Evolutionary conservation across 2,329 filamentous ascomycete genomes (phyloP).

Genomic region (Sodiomyces alkalinus): DNA sequence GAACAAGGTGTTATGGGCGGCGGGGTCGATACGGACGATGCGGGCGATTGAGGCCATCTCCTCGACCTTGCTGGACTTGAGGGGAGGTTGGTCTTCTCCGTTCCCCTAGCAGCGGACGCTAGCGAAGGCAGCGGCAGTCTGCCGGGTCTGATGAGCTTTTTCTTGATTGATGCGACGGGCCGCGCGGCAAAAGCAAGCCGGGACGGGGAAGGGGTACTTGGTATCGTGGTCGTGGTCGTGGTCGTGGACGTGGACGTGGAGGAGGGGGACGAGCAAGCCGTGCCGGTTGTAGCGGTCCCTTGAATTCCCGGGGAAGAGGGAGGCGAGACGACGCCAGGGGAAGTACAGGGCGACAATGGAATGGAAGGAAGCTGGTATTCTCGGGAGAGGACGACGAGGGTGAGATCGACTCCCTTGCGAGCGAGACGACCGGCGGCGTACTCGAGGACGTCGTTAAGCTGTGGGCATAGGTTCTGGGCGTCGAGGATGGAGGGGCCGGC

Average conservation of each 20-base stretch:
- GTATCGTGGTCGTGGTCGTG: conserved; percentile 18
- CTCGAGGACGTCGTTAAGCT: conserved; percentile 38
- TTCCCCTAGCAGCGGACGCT: no score
- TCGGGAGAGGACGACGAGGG: conserved; percentile 39
- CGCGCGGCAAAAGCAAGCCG: no score
- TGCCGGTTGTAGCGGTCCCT: background rate
- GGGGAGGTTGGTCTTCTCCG: no score
- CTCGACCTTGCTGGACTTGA: no score
- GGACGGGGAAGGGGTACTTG: conserved; percentile 19
- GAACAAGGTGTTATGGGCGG: conserved; percentile 29
- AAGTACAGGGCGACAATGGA: conserved; percentile 11
- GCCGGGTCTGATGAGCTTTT: no score
- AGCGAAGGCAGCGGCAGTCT: no score
- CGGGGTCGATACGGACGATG: no score
- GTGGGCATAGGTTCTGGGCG: conserved; percentile 38
- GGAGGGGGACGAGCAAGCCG: conserved; percentile 4
- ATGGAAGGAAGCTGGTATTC: conserved; percentile 37
- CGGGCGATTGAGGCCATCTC: no score
- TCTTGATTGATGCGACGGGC: no score
- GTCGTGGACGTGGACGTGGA: conserved; percentile 8
- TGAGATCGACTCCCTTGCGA: conserved; percentile 38
- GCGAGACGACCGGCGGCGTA: conserved; percentile 41
- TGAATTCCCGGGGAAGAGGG: conserved; percentile 5
- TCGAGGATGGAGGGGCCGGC: conserved; percentile 45
- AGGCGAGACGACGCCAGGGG: conserved; percentile 14